Percentiles rank a stretch among this genome's conserved stretches.
Evolutionary conservation across 225 moss, liverwort and hornwort species (phyloP).

Genomic region (Pseudisothecium myosuroides): DNA sequence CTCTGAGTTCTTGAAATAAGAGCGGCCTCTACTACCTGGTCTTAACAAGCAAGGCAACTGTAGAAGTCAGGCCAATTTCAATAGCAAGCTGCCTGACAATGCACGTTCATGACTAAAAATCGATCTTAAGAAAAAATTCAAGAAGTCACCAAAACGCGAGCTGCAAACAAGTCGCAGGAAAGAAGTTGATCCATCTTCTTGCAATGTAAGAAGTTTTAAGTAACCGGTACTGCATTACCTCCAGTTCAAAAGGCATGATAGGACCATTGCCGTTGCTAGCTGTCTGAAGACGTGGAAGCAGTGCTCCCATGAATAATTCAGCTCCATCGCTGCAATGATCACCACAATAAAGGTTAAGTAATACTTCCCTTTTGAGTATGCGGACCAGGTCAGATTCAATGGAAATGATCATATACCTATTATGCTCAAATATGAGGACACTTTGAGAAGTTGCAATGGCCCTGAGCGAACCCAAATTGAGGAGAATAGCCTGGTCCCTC

Average conservation of each 20-base stretch:
- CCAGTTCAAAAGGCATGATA: conserved; percentile 83
- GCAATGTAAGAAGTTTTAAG: not conserved
- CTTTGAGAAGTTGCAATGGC: conserved; percentile 86
- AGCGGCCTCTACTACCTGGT: conserved; percentile 92
- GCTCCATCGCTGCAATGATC: conserved; percentile 55
- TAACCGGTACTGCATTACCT: conserved; percentile 36
- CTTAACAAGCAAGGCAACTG: conserved; percentile 11
- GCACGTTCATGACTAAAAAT: not conserved
- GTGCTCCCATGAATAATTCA: conserved; percentile 53
- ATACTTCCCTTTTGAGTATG: not conserved
- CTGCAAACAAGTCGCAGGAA: not conserved
- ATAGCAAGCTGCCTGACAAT: not conserved
- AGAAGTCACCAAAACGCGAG: not conserved
- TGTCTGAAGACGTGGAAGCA: conserved; percentile 58
- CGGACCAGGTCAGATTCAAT: not conserved
- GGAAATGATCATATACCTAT: conserved; percentile 27
- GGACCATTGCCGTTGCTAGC: conserved; percentile 35
- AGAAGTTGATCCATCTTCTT: not conserved
- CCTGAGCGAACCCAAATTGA: conserved; percentile 82
- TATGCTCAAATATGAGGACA: conserved; percentile 81
- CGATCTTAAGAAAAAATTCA: not conserved
- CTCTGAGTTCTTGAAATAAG: conserved; percentile 80
- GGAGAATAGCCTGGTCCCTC: conserved; percentile 84
- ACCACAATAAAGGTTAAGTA: not conserved
- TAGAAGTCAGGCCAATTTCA: not conserved